Base-by-base conservation (phyloP, 2,329 filamentous ascomycete species). In the Fusarium drepaniforme region DNA sequence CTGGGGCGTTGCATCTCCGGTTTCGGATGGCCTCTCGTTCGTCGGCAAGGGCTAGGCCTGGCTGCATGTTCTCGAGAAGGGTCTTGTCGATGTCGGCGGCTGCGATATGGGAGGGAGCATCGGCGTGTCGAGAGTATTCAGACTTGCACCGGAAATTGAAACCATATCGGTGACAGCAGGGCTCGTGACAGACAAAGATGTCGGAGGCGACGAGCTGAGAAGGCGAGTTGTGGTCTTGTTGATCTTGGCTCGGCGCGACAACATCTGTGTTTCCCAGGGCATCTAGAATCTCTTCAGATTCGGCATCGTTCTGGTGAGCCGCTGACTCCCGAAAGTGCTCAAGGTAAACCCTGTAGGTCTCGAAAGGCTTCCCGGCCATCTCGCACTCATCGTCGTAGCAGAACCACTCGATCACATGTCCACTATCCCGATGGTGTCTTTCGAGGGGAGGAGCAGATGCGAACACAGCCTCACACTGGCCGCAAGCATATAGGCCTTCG, bases 21-120 rank as follows among this genome's bases (percentile, higher is more conserved):
- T 30, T 15, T 4, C 78, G 61, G 0, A 80, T 71, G 0, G 78
- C 71, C 9, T 76, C 66, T 40, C 78, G 74, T 9, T 80, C 78
- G 0, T 60, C 49, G 1, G 42, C 23, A 0, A 81, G 62, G 0
- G 59, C 53, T 1, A 61, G 49, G 0, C 49, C 46, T 0, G 68
- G 33, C 0, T 65, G 40, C 0, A 74, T 21, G 8, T 37, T 58
- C 0, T n/a, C 33, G 2, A 75, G 23, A 0, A 80, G 68, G 0
- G 18, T 38, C 7, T 64, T 42, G 38, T 74, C 66, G 23, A 78
- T 4, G 16, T 44, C 61, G 6, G 49, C 21, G 1, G 78, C 79
- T 1, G 30, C 12, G 2, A 70, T 8, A 15, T 78, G 80, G 1
- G 44, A 13, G 13, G 23, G 28, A n/a, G 2, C 33, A 37, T 70